phyloP scores from a whole-genome alignment of 257 asterid species.

The Eucommia ulmoides region DNA sequence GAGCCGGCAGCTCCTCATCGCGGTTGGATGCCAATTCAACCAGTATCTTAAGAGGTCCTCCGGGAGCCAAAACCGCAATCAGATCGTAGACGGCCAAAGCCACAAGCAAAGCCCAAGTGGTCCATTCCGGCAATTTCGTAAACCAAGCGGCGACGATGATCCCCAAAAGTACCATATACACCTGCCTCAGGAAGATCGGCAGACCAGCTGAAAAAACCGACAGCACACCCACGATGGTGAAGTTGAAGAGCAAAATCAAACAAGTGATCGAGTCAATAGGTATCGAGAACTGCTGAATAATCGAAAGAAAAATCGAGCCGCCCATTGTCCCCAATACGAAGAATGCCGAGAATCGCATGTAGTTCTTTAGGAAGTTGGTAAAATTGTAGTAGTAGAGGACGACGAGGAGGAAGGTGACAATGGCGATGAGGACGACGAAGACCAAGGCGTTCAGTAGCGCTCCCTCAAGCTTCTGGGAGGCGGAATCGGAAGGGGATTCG shows the following conservation, averaged over 20 bases:
- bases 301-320: constrained; percentile 53
- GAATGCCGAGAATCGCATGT: constrained; percentile 81
- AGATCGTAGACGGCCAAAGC: constrained; percentile 83
- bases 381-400: constrained; percentile 83
- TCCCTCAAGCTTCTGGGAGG: constrained; percentile 72
- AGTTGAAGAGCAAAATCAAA: constrained; percentile 42
- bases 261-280: constrained; percentile 73
- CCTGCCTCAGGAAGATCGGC: constrained; percentile 72
- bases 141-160: constrained; percentile 91
- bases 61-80: constrained; percentile 84
- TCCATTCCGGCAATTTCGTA: constrained; percentile 88
- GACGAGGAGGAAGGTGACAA: constrained; percentile 68
- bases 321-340: constrained; percentile 67
- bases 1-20: constrained; percentile 85
- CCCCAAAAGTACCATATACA: constrained; percentile 69
- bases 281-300: constrained; percentile 51
- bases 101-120: constrained; percentile 85
- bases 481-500: constrained; percentile 65
- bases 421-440: constrained; percentile 53
- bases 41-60: constrained; percentile 85
- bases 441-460: constrained; percentile 69
- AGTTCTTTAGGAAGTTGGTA: constrained; percentile 62
- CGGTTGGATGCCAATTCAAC: constrained; percentile 84
- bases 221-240: constrained; percentile 59
- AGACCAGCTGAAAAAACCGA: constrained; percentile 65